Evolutionary conservation across 139 green algal genomes (phyloP).

Genomic region (Picochlorum sp.): DNA sequence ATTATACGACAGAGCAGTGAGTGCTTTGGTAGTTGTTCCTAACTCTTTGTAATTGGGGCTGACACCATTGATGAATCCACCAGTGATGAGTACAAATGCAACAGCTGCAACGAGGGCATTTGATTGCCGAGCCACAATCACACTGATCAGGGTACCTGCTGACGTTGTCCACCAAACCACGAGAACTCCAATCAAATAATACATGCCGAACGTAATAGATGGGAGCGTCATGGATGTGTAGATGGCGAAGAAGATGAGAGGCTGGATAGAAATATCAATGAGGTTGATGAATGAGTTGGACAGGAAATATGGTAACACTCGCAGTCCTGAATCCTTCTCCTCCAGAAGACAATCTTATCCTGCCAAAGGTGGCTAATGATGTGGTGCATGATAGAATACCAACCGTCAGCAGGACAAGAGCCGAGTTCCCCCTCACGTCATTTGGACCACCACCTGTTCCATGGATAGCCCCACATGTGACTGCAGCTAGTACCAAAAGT

Average conservation of each 20-base stretch:
- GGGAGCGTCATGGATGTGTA: constrained; percentile 45
- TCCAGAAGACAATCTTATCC: constrained; percentile 41
- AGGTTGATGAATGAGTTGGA: constrained; percentile 25
- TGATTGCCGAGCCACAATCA: constrained; percentile 9
- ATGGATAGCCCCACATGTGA: constrained; percentile 37
- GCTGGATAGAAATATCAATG: constrained; percentile 37
- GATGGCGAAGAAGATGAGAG: constrained; percentile 40
- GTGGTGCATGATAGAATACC: constrained; percentile 27
- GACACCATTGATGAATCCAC: constrained; percentile 47
- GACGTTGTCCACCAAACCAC: constrained; percentile 32
- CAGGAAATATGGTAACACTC: constrained; percentile 38
- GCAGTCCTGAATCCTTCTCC: constrained; percentile 35
- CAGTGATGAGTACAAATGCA: constrained; percentile 28
- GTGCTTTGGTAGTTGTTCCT: constrained; percentile 18
- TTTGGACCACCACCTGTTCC: constrained; percentile 22
- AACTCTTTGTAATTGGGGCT: constrained; percentile 29
- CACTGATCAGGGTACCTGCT: constrained; percentile 9
- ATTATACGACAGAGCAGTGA: constrained; percentile 26
- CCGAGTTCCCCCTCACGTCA: constrained; percentile 26
- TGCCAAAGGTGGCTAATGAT: constrained; percentile 39
- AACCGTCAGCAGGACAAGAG: constrained; percentile 34
- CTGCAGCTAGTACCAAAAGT: constrained; percentile 29
- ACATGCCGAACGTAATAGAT: constrained; percentile 27
- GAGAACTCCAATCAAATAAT: constrained; percentile 33
- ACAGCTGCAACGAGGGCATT: constrained; percentile 38